phyloP scores from a whole-genome alignment of 805 yeast species.

The Saturnispora bothae region DNA sequence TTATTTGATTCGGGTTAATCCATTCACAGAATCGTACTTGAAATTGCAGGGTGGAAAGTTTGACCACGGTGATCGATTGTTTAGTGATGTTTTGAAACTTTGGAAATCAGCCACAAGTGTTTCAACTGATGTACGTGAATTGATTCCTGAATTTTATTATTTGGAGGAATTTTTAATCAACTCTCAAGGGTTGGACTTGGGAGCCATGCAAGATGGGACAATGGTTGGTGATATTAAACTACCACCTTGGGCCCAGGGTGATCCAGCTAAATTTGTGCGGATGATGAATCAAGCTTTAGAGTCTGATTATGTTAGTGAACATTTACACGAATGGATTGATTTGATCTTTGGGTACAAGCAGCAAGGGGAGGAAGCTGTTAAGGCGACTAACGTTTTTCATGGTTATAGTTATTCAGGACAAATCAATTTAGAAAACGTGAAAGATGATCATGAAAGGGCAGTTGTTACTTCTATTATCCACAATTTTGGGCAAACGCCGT shows the following conservation, averaged over 20 bases:
- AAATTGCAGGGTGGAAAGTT: constrained; percentile 79
- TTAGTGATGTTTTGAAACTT: constrained; percentile 62
- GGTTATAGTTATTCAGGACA: constrained; percentile 80
- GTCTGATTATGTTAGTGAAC: constrained; percentile 66
- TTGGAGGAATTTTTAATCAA: constrained; percentile 71
- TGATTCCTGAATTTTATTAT: constrained; percentile 78
- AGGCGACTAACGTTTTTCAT: constrained; percentile 68
- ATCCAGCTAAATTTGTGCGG: constrained; percentile 61
- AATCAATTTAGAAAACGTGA: constrained; percentile 60
- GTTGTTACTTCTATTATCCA: constrained; percentile 80
- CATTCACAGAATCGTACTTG: constrained; percentile 71
- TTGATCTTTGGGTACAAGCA: constrained; percentile 75
- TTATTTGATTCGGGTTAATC: constrained; percentile 63
- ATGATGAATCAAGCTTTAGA: constrained; percentile 79
- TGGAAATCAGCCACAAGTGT: constrained; percentile 72
- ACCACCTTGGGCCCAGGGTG: constrained; percentile 79
- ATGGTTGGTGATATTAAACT: constrained; percentile 50
- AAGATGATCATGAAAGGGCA: constrained; percentile 61
- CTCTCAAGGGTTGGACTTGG: constrained; percentile 58
- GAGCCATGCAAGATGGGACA: constrained; percentile 51
- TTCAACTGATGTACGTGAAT: constrained; percentile 80
- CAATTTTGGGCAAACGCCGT: constrained; percentile 87
- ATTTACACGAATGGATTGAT: constrained; percentile 79
- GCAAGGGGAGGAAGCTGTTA: constrained; percentile 57
- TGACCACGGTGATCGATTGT: constrained; percentile 80